Evolutionary conservation across 306 rosid genomes (phyloP).

Genomic region (Hippophae tibetana): DNA sequence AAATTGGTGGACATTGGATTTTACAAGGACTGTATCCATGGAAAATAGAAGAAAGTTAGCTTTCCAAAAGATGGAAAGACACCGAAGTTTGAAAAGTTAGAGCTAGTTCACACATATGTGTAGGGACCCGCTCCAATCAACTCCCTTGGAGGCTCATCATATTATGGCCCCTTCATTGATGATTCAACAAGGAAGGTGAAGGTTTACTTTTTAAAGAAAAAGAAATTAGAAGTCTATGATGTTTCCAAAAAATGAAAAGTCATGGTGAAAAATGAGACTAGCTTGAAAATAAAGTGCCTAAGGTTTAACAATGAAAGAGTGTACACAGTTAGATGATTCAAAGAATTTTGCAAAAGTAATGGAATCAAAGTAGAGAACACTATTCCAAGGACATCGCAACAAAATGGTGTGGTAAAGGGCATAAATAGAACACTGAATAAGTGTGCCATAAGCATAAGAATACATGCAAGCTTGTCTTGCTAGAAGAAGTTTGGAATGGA

Average conservation of each 20-base stretch:
- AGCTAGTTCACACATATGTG: background rate
- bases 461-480: background rate
- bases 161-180: background rate
- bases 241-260: background rate
- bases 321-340: background rate
- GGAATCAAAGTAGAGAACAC: background rate
- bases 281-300: background rate
- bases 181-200: background rate
- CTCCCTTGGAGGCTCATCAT: background rate
- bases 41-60: background rate
- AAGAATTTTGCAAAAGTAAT: too few species aligned
- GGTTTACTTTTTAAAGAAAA: background rate
- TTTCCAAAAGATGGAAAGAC: background rate
- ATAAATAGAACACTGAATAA: background rate
- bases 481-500: background rate
- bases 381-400: background rate
- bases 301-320: background rate
- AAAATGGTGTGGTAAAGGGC: background rate
- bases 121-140: too few species aligned
- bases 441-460: background rate
- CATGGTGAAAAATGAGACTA: background rate
- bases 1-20: background rate
- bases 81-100: background rate
- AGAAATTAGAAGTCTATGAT: background rate
- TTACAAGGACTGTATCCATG: background rate